Evolutionary conservation across 129 eudicot species (phyloP), one percentile per base, ranked within the genome.

Genomic region (Cynara cardunculus): DNA sequence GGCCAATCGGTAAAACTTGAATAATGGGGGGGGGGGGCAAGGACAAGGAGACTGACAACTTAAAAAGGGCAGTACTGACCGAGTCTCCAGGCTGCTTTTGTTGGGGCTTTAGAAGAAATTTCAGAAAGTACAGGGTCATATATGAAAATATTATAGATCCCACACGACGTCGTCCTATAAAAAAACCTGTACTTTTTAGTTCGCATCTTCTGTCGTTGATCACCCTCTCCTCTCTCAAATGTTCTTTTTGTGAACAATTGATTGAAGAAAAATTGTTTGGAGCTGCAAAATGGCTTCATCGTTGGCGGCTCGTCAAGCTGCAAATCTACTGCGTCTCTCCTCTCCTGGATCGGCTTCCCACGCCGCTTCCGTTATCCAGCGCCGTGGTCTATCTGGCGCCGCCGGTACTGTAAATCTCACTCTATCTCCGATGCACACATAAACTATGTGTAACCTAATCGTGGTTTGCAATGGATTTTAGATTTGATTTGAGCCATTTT

Each of bases 381-480:
- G 90, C 85, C 92, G 90, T 24, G 85, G 90, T 41, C 87, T 90
- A 74, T 86, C 90, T 68, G 88, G 88, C 49, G 82, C 92, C 13
- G 94, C 95, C 7, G 95, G 92, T 90, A 84, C 41, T 13, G 19
- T 46, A 44, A 19, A 71, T 46, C 73, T 25, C 26, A 32, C 46
- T 27, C 64, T 65, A 28, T 7, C 35, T 72, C 25, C n/a, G n/a
- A n/a, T n/a, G n/a, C n/a, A n/a, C n/a, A n/a, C n/a, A n/a, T n/a
- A n/a, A n/a, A n/a, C n/a, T n/a, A n/a, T n/a, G n/a, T n/a, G n/a
- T n/a, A n/a, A n/a, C n/a, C n/a, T n/a, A n/a, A n/a, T n/a, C n/a
- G n/a, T n/a, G n/a, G n/a, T n/a, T n/a, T n/a, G n/a, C n/a, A n/a
- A n/a, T n/a, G n/a, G n/a, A 6, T 30, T 61, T 21, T 7, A 7